Conservation (phyloP, 2,329 filamentous ascomycete genomes). For the Fusarium avenaceum region DNA sequence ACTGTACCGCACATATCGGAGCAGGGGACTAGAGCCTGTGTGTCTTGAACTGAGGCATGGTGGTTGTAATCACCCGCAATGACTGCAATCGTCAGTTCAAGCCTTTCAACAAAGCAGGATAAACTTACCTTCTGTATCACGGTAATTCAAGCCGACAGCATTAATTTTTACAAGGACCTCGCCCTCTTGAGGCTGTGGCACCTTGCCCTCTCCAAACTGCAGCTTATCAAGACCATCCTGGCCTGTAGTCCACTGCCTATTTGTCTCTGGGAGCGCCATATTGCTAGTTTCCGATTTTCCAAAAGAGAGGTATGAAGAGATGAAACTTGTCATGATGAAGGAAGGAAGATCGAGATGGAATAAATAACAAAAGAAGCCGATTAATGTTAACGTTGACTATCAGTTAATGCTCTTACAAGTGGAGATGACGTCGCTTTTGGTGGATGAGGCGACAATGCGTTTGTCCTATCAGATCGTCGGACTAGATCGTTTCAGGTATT, state of each 20-base stretch:
- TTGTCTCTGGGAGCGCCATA: slow-evolving; percentile 46
- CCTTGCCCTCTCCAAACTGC: slow-evolving; percentile 57
- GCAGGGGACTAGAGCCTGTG: slow-evolving; percentile 69
- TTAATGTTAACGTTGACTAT: slow-evolving; percentile 19
- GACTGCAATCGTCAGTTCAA: slow-evolving; percentile 58
- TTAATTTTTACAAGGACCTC: slow-evolving; percentile 66
- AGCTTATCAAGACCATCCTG: slow-evolving; percentile 70
- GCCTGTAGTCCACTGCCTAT: slow-evolving; percentile 66
- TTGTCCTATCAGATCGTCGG: slow-evolving; percentile 30
- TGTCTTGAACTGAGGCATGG: slow-evolving; percentile 65
- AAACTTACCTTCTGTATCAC: slow-evolving; percentile 62
- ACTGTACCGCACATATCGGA: slow-evolving; percentile 79
- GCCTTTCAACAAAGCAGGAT: rapidly evolving
- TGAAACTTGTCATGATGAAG: slow-evolving; percentile 38
- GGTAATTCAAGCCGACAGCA: slow-evolving; percentile 64
- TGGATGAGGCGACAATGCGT: slow-evolving; percentile 21
- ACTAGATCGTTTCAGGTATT: slow-evolving; percentile 36
- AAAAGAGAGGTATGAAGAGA: slow-evolving; percentile 43
- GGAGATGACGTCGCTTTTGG: slow-evolving; percentile 38
- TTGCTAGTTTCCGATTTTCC: slow-evolving; percentile 23
- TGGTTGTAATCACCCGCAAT: slow-evolving; percentile 76
- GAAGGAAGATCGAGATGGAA: background rate
- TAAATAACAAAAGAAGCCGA: background rate
- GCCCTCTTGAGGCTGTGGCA: slow-evolving; percentile 62
- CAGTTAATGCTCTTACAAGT: slow-evolving; percentile 34